Evolutionary conservation across 768 basidiomycete genomes (phyloP), one percentile per base, ranked within the genome.

Genomic region (Pholiota conissans): DNA sequence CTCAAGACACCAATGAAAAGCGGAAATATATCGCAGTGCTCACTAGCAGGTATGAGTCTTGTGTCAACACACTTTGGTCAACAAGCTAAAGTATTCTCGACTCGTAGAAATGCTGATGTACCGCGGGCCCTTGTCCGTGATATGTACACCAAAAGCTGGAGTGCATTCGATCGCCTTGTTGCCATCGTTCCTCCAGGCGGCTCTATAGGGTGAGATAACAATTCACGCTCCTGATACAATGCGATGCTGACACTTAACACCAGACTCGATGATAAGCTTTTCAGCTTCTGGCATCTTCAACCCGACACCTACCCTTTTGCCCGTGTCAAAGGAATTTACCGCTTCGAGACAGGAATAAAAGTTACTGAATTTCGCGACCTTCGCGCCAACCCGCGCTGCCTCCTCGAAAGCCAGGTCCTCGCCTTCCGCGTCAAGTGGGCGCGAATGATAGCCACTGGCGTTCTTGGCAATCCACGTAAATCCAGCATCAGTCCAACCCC

Each of bases 121-220:
- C 89, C 92, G 10, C 84, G 91, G 49, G 89, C 90, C 0, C 79
- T 92, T 18, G 92, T 93, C 46, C 84, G 91, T 56, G 91, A 93
- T 63, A 90, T 92, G 89, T 94, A 94, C 67, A 93, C 91, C 24
- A 94, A 94, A 72, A 91, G 89, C 61, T 94, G 93, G 92, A 91
- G 90, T 67, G 91, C 91, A 1, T 93, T 95, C 64, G 91, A 93
- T 68, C 84, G 92, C 9, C 81, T 95, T 5, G 89, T 94, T 16
- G 89, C 90, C 4, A 91, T 94, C 59, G 91, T 94, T 0, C 91
- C 92, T n/a, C 91, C 91, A 0, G 92, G 91, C 9, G 92, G 92
- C 6, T 91, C 90, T 0, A 93, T 93, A 55, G 92, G 92, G 89
- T 91, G 67, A 37, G 86, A 75, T 46, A 26, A 9, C 7, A 20